Evolutionary conservation across 441 rosid species (phyloP).

Genomic region (Populus trichocarpa): DNA sequence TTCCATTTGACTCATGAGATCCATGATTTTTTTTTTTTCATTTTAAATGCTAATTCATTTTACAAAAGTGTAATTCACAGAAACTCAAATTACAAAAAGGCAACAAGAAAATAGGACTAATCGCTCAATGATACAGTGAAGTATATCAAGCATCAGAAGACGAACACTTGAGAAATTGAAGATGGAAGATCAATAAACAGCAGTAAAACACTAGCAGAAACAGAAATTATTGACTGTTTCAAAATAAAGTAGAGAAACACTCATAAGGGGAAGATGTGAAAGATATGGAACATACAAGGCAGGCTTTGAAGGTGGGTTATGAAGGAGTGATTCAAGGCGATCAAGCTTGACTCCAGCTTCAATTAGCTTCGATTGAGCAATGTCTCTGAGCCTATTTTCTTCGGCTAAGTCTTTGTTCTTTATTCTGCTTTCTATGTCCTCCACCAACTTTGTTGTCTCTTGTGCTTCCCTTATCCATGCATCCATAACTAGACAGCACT

Average conservation of each 20-base stretch:
- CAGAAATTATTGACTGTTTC: not conserved
- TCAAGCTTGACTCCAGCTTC: slow-evolving; percentile 48
- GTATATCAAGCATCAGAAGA: not conserved
- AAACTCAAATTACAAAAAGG: not conserved
- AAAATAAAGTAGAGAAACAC: not conserved
- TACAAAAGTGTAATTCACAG: not conserved
- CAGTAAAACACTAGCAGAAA: not conserved
- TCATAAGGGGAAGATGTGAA: not conserved
- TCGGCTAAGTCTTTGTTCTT: slow-evolving; percentile 19
- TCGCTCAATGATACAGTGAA: not conserved
- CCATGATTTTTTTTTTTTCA: too few relatives aligned
- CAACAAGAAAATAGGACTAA: not conserved
- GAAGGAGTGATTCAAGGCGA: slow-evolving; percentile 52
- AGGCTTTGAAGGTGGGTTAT: slow-evolving; percentile 50
- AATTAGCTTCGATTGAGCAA: slow-evolving; percentile 38
- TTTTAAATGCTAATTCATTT: too few relatives aligned
- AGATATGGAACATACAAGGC: slow-evolving; percentile 29
- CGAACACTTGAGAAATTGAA: not conserved
- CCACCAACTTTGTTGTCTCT: slow-evolving; percentile 36
- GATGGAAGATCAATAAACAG: not conserved
- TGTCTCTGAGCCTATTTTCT: slow-evolving; percentile 15
- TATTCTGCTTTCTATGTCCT: slow-evolving; percentile 37
- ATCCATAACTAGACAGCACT: slow-evolving; percentile 24
- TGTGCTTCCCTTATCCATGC: slow-evolving; percentile 53
- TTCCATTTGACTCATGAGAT: too few relatives aligned